Evolutionary conservation across 2,329 filamentous ascomycete species (phyloP).

Genomic region (Echinosphaeria canescens): DNA sequence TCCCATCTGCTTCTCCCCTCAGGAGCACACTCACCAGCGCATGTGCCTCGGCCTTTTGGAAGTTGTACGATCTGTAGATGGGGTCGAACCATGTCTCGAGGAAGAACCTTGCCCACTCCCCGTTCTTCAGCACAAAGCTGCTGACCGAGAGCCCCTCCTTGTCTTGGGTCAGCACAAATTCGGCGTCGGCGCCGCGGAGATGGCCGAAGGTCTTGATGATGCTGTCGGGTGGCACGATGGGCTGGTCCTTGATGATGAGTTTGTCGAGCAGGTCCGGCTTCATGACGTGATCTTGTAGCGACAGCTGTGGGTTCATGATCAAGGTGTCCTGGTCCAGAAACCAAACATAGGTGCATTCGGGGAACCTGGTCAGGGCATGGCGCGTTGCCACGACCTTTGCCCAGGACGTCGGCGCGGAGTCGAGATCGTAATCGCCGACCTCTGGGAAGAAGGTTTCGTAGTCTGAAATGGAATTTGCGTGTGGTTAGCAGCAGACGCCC

Average conservation of each 20-base stretch:
- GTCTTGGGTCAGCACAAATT: constrained; percentile 73
- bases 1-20: not conserved
- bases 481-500: not conserved
- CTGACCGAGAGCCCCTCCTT: constrained; percentile 52
- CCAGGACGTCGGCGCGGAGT: constrained; percentile 41
- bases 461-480: constrained; percentile 24
- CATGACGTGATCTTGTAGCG: constrained; percentile 52
- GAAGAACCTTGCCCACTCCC: constrained; percentile 84
- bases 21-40: constrained; percentile 44
- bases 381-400: constrained; percentile 66
- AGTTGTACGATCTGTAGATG: constrained; percentile 83
- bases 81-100: constrained; percentile 94
- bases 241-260: constrained; percentile 65
- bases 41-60: constrained; percentile 84
- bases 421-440: constrained; percentile 52
- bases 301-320: constrained; percentile 64
- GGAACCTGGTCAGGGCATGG: constrained; percentile 66
- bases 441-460: constrained; percentile 72
- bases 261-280: constrained; percentile 43
- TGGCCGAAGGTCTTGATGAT: constrained; percentile 89
- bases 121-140: constrained; percentile 62
- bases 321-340: constrained; percentile 67
- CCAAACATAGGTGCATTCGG: constrained; percentile 66
- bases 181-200: constrained; percentile 55
- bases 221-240: constrained; percentile 85